These are phyloP conservation scores for Lagerstroemia fauriei DNA, from an alignment of 441 rosid genomes.

Conservation along the genomic window DNA sequence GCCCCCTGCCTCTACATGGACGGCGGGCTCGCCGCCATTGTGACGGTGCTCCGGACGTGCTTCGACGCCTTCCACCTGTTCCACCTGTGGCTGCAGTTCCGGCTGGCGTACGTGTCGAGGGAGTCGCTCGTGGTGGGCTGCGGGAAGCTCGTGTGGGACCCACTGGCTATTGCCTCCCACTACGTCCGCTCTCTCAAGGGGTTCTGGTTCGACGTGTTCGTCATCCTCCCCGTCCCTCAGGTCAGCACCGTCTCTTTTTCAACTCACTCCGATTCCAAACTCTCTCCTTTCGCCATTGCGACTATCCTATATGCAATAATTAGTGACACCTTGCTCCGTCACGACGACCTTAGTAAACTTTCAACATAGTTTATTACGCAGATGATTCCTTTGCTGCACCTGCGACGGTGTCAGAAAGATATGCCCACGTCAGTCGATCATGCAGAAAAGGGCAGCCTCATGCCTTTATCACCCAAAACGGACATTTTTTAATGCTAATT, in stretches of 20 bases:
- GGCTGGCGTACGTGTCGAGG: conserved; percentile 63
- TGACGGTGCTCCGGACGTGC: conserved; percentile 57
- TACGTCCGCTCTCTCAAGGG: conserved; percentile 56
- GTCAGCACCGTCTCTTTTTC: conserved; percentile 19
- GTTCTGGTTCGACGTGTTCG: conserved; percentile 66
- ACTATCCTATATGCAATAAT: too few relatives aligned
- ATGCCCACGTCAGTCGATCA: too few relatives aligned
- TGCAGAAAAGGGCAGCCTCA: too few relatives aligned
- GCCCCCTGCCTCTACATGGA: conserved; percentile 63
- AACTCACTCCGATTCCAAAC: not conserved
- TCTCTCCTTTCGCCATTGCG: not conserved
- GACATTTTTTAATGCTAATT: too few relatives aligned
- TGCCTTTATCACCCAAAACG: too few relatives aligned
- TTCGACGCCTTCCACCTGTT: conserved; percentile 56
- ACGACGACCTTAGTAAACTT: too few relatives aligned
- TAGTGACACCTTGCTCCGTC: too few relatives aligned
- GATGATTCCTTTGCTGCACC: too few relatives aligned
- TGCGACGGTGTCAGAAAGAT: too few relatives aligned
- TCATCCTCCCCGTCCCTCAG: conserved; percentile 72
- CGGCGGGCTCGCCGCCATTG: conserved; percentile 48
- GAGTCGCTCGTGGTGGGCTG: conserved; percentile 69
- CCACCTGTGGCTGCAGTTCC: conserved; percentile 64
- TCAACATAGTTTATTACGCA: too few relatives aligned
- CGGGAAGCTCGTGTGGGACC: conserved; percentile 75
- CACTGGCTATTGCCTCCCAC: conserved; percentile 54